A percentile compares a stretch with the other conserved stretches of the same genome.
Conservation (phyloP, 2,329 filamentous ascomycete species). For the Pyrenophora teres region DNA sequence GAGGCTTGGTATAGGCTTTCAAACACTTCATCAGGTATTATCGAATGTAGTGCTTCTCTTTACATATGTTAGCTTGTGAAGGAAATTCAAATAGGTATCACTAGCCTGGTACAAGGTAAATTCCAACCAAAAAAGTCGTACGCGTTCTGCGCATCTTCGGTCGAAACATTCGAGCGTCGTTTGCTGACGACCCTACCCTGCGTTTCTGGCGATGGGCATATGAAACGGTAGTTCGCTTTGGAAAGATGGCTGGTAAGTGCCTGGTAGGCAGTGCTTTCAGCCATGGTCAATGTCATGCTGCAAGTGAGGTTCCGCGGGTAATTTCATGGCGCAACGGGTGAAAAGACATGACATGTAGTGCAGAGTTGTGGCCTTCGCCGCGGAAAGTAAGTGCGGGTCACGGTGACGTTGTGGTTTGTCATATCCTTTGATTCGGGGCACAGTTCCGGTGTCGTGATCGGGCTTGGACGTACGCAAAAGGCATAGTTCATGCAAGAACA, state of each 20-base stretch:
- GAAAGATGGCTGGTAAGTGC: constrained; percentile 21
- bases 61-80: background rate
- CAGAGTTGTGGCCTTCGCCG: background rate
- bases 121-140: constrained; percentile 33
- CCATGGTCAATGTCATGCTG: constrained; percentile 10
- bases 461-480: background rate
- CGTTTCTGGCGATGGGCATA: constrained; percentile 30
- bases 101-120: constrained; percentile 25
- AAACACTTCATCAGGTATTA: constrained; percentile 22
- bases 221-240: constrained; percentile 18
- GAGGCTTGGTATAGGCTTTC: constrained; percentile 11
- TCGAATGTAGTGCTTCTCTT: constrained; percentile 18
- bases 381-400: constrained; percentile 17
- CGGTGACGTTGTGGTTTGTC: constrained; percentile 21
- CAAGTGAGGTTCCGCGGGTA: constrained; percentile 5
- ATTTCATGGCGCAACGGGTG: constrained; percentile 1
- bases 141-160: constrained; percentile 20
- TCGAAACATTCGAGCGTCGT: constrained; percentile 15
- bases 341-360: background rate
- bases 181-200: constrained; percentile 25
- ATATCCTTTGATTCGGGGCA: background rate
- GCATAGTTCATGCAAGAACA: background rate
- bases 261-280: constrained; percentile 15
- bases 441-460: background rate
- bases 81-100: background rate